Evolutionary conservation across 495 filamentous ascomycete species (phyloP).

Genomic region (Diplogelasinospora grovesii): DNA sequence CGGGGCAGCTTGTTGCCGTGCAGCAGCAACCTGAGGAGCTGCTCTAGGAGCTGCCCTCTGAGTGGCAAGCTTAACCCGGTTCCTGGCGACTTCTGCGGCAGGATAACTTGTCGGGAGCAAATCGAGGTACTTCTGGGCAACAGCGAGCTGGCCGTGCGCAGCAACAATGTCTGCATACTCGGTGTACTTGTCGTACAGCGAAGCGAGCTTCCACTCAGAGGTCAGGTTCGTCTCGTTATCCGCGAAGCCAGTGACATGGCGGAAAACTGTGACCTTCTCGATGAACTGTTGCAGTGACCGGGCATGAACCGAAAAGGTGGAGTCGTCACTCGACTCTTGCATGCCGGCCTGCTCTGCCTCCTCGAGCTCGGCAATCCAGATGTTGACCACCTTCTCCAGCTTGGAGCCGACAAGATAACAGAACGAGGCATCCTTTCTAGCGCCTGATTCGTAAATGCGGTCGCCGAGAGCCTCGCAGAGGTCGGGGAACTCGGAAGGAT

Average conservation of each 20-base stretch:
- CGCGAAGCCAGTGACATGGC: conserved; percentile 83
- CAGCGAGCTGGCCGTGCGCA: conserved; percentile 75
- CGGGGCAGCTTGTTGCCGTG: conserved; percentile 16
- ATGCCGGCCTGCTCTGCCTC: conserved; percentile 72
- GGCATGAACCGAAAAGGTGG: conserved; percentile 87
- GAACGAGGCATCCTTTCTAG: conserved; percentile 84
- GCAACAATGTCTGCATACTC: conserved; percentile 96
- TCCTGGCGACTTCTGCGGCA: conserved; percentile 79
- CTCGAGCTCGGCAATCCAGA: conserved; percentile 85
- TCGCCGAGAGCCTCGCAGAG: conserved; percentile 96
- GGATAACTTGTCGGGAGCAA: conserved; percentile 81
- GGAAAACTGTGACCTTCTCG: conserved; percentile 97
- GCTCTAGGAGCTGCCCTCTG: conserved; percentile 50
- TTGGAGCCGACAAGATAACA: conserved; percentile 94
- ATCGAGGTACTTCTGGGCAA: conserved; percentile 87
- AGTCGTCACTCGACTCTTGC: conserved; percentile 59
- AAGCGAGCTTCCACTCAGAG: conserved; percentile 80
- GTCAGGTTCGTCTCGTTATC: conserved; percentile 64
- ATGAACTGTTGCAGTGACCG: conserved; percentile 85
- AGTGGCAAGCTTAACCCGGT: conserved; percentile 80
- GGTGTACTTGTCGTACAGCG: conserved; percentile 88
- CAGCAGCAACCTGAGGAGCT: conserved; percentile 22
- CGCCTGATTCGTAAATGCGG: conserved; percentile 69
- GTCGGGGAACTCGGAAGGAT: conserved; percentile 84
- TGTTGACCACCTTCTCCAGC: conserved; percentile 89